phyloP scores from a whole-genome alignment of 805 yeast species.

The Teunomyces gatunensis region DNA sequence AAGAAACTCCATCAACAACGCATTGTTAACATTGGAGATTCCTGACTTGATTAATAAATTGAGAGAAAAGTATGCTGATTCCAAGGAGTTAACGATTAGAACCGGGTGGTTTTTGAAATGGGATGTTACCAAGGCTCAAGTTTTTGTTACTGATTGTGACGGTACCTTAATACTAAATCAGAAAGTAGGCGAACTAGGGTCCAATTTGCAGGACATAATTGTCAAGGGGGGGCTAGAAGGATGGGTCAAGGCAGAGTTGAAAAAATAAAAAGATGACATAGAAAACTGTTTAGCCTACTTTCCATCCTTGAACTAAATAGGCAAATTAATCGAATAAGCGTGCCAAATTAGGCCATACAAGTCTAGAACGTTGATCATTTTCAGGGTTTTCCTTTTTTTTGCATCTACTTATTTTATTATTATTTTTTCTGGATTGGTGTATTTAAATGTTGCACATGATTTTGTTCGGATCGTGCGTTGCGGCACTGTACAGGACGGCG shows the following conservation, averaged over 20 bases:
- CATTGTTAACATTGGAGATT: slow-evolving; percentile 87
- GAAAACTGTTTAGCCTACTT: neutral
- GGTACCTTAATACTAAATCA: slow-evolving; percentile 66
- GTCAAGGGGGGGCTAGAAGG: slow-evolving; percentile 97
- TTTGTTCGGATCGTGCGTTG: neutral
- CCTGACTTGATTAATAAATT: slow-evolving; percentile 80
- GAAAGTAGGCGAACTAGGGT: slow-evolving; percentile 94
- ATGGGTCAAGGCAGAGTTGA: slow-evolving; percentile 83
- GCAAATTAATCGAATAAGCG: neutral
- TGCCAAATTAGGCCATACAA: neutral
- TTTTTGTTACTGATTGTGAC: slow-evolving; percentile 68
- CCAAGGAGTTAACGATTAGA: slow-evolving; percentile 80
- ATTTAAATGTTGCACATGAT: slow-evolving; percentile 1
- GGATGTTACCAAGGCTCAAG: slow-evolving; percentile 87
- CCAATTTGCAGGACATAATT: slow-evolving; percentile 93
- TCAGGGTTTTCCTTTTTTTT: neutral
- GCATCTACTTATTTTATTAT: neutral
- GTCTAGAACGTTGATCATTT: neutral
- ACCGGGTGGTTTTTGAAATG: slow-evolving; percentile 91
- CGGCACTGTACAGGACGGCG: neutral
- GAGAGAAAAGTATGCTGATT: slow-evolving; percentile 60
- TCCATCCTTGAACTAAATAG: neutral
- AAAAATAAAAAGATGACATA: neutral
- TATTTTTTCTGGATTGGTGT: neutral
- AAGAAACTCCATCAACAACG: slow-evolving; percentile 95